These are phyloP conservation scores for Zoysia matrella DNA, from an alignment of 202 grass and related monocot species.

Conservation along the genomic window DNA sequence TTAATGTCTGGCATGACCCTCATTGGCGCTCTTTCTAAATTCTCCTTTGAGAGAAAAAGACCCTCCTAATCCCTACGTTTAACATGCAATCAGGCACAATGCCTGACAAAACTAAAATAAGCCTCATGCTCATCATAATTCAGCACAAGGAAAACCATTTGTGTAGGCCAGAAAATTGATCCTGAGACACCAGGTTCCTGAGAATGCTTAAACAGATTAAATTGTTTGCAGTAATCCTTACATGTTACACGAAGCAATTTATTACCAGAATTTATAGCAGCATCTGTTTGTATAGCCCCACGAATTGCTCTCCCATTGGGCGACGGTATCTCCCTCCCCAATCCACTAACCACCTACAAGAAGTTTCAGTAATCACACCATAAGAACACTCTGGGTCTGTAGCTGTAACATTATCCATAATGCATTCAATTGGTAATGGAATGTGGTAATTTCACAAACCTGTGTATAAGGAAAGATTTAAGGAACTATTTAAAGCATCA, in stretches of 20 bases:
- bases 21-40: background rate
- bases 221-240: background rate
- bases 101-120: background rate
- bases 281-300: conserved; percentile 88
- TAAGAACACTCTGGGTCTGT: conserved; percentile 25
- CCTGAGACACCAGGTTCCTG: background rate
- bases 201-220: background rate
- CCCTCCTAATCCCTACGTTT: background rate
- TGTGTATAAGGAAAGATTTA: background rate
- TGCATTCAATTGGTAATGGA: background rate
- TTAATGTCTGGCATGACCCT: background rate
- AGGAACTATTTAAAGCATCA: background rate
- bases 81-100: background rate
- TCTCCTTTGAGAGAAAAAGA: background rate
- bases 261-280: conserved; percentile 93
- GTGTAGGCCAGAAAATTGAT: no score
- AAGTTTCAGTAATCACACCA: conserved; percentile 37
- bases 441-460: conserved; percentile 11
- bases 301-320: conserved; percentile 69
- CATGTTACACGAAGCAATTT: conserved; percentile 26
- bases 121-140: background rate
- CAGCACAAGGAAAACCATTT: background rate
- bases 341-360: conserved; percentile 72
- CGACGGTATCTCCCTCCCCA: conserved; percentile 86
- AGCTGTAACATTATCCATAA: conserved; percentile 11